Conservation (phyloP, 164 flowering plant species). For the Aristolochia fimbriata region DNA sequence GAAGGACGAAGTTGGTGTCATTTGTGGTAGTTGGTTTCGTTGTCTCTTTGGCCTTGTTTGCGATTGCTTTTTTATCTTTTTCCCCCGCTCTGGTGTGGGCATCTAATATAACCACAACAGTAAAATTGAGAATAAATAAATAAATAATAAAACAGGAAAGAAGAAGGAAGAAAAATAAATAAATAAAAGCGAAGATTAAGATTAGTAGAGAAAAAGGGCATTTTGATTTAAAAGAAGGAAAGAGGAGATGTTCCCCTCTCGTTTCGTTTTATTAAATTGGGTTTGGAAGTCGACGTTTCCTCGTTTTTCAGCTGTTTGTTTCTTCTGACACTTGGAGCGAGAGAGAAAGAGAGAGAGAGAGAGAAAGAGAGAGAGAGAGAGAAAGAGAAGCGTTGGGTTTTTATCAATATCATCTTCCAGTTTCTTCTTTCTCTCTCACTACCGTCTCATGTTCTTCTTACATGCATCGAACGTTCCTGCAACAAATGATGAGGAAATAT, state of each 20-base stretch:
- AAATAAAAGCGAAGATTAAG: not conserved
- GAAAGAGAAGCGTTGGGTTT: no score
- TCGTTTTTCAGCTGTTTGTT: slow-evolving; percentile 68
- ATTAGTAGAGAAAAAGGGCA: not conserved
- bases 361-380: not conserved
- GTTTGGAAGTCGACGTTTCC: slow-evolving; percentile 74
- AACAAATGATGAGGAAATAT: slow-evolving; percentile 52
- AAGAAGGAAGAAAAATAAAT: not conserved
- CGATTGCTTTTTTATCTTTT: slow-evolving; percentile 21
- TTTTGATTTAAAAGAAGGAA: not conserved
- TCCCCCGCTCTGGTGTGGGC: slow-evolving; percentile 6
- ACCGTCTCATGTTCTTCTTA: slow-evolving; percentile 9
- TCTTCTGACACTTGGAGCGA: slow-evolving; percentile 13
- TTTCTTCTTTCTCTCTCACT: slow-evolving; percentile 11
- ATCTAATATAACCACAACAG: no score
- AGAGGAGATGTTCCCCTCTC: not conserved
- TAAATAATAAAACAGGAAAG: not conserved
- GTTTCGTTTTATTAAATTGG: slow-evolving; percentile 7
- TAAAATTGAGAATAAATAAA: no score
- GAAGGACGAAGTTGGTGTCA: slow-evolving; percentile 3
- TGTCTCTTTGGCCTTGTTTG: slow-evolving; percentile 7
- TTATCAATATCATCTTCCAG: slow-evolving; percentile 8
- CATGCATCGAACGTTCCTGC: slow-evolving; percentile 22
- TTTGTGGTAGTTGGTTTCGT: slow-evolving; percentile 18
- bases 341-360: not conserved